These are phyloP conservation scores for Pestalotiopsis sp. DNA, from an alignment of 2,329 filamentous ascomycete species.

Conservation along the genomic window DNA sequence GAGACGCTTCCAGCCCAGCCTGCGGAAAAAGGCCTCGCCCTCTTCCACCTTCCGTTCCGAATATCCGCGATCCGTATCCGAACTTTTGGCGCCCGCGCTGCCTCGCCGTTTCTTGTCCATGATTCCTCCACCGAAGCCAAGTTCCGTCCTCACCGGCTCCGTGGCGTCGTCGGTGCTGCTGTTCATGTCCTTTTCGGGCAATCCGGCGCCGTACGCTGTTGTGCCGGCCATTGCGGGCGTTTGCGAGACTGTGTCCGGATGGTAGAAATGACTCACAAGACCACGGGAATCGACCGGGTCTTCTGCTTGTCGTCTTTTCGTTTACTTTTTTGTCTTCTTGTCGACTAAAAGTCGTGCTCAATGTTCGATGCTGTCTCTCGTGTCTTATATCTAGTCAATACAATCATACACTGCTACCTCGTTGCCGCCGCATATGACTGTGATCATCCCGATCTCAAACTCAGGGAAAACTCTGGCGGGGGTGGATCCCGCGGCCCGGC, in stretches of 20 bases:
- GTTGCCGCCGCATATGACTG: neutral
- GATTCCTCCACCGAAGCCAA: neutral
- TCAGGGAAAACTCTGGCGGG: neutral
- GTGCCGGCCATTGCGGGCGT: neutral
- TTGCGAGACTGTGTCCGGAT: neutral
- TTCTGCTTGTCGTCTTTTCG: neutral
- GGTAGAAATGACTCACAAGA: neutral
- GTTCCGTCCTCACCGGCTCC: neutral
- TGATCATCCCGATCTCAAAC: neutral
- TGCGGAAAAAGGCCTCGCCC: slow-evolving; percentile 52
- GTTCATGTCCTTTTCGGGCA: neutral
- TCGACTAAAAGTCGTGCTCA: neutral
- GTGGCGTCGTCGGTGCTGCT: neutral
- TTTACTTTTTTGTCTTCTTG: neutral
- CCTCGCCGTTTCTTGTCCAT: neutral
- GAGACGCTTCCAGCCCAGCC: slow-evolving; percentile 60
- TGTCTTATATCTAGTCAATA: neutral
- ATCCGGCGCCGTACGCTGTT: neutral
- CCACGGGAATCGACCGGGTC: neutral
- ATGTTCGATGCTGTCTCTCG: neutral
- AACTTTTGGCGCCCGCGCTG: neutral
- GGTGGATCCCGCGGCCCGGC: neutral
- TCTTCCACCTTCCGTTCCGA: slow-evolving; percentile 19
- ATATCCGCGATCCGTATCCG: neutral
- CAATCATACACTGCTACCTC: neutral